Conservation (phyloP, 768 basidiomycete species). For the Clathrus columnatus region DNA sequence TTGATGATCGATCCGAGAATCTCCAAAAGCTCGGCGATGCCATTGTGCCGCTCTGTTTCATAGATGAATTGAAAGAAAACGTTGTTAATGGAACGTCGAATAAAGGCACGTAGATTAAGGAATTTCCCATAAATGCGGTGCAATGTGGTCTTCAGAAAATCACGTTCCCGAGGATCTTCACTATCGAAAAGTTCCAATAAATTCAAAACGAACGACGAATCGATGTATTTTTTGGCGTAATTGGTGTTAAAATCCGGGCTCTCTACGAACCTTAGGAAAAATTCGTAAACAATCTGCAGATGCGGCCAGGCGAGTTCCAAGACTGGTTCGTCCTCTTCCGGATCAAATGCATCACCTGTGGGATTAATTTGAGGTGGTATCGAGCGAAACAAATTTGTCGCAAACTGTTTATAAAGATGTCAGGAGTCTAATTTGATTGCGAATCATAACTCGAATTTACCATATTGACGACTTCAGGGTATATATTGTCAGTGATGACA, state of each 20-base stretch:
- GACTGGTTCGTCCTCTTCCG: conserved; percentile 98
- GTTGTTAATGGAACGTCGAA: conserved; percentile 97
- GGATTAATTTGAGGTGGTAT: conserved; percentile 99
- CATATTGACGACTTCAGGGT: conserved; percentile 99
- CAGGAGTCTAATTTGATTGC: background rate
- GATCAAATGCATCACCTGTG: conserved; percentile 96
- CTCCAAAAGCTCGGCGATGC: conserved; percentile 95
- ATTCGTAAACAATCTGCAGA: conserved; percentile 98
- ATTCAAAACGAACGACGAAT: conserved; percentile 91
- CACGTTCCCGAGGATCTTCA: conserved; percentile 97
- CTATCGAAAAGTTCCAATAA: conserved; percentile 97
- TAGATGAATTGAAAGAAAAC: conserved; percentile 99
- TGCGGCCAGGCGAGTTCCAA: conserved; percentile 99
- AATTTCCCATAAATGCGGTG: conserved; percentile 99
- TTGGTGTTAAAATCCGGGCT: conserved; percentile 98
- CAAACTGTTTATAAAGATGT: conserved; percentile 54
- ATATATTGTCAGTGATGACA: conserved; percentile 93
- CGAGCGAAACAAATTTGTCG: conserved; percentile 95
- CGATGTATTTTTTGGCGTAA: conserved; percentile 94
- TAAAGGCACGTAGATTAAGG: conserved; percentile 96
- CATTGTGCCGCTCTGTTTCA: conserved; percentile 98
- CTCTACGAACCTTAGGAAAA: conserved; percentile 98
- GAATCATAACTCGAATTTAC: conserved; percentile 36
- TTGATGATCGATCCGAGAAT: conserved; percentile 99
- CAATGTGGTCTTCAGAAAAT: conserved; percentile 97